Evolutionary conservation across 352 stramenopile genomes (phyloP).

Genomic region (Phytopythium cucurbitacearum): DNA sequence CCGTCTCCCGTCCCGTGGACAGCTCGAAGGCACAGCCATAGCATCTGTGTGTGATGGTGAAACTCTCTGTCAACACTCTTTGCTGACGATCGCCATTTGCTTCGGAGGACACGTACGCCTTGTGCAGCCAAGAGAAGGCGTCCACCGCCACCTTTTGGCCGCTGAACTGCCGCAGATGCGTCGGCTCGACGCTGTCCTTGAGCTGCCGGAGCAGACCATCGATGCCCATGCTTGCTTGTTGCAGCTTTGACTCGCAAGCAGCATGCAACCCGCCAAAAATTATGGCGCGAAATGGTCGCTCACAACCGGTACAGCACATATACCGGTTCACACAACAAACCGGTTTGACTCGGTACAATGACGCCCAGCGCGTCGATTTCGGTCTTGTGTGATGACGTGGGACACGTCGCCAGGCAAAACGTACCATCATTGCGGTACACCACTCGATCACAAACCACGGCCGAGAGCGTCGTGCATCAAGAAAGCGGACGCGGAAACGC

Average conservation of each 20-base stretch:
- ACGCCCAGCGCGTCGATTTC: no score
- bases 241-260: not conserved
- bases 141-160: slow-evolving; percentile 64
- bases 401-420: no score
- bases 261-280: no score
- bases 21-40: slow-evolving; percentile 78
- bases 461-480: not conserved
- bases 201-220: slow-evolving; percentile 61
- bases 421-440: no score
- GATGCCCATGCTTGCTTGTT: slow-evolving; percentile 40
- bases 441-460: no score
- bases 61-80: not conserved
- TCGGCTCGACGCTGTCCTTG: slow-evolving; percentile 45
- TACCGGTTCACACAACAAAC: no score
- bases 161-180: slow-evolving; percentile 45
- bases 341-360: no score
- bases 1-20: slow-evolving; percentile 51
- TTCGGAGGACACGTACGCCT: slow-evolving; percentile 40
- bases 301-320: no score
- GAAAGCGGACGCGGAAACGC: not conserved
- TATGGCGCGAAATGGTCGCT: no score
- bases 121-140: slow-evolving; percentile 78
- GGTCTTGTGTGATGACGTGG: no score
- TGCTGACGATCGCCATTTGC: not conserved
- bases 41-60: slow-evolving; percentile 26